Percentiles rank a stretch among this genome's conserved stretches.
Evolutionary conservation across 2,329 filamentous ascomycete genomes (phyloP).

Genomic region (Tolypocladium tundrense): DNA sequence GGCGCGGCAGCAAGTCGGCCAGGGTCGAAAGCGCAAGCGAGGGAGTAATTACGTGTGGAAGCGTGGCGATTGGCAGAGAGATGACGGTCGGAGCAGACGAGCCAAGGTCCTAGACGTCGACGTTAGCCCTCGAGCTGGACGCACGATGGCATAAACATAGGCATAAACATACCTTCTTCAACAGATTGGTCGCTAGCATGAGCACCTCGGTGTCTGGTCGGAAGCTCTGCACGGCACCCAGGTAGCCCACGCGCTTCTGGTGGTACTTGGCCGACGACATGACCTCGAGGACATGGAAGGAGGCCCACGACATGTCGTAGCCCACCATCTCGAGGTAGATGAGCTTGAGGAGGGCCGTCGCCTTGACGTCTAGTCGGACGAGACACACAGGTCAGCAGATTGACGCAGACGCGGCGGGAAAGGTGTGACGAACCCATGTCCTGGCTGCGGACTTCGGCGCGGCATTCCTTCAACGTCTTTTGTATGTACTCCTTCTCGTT

Average conservation of each 20-base stretch:
- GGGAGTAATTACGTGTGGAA: conserved; percentile 92
- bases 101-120: conserved; percentile 49
- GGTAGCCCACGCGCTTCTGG: conserved; percentile 90
- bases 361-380: conserved; percentile 66
- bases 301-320: conserved; percentile 98
- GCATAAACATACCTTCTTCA: conserved; percentile 64
- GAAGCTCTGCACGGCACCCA: conserved; percentile 94
- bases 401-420: not conserved
- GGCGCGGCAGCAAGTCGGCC: conserved; percentile 72
- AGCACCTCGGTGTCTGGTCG: conserved; percentile 90
- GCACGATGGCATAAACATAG: conserved; percentile 16
- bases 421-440: conserved; percentile 64
- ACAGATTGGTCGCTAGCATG: conserved; percentile 91
- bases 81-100: conserved; percentile 66
- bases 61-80: conserved; percentile 72
- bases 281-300: conserved; percentile 96
- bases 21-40: conserved; percentile 85
- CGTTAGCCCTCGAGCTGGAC: not conserved
- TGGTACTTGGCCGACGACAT: conserved; percentile 95
- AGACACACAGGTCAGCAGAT: conserved; percentile 2
- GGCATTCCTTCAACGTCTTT: conserved; percentile 88
- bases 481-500: conserved; percentile 93
- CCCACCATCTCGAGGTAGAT: conserved; percentile 99
- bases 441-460: conserved; percentile 79
- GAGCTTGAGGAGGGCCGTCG: conserved; percentile 88